Base-by-base conservation (phyloP, 2,329 filamentous ascomycete species). In the Venturiaceae sp. region DNA sequence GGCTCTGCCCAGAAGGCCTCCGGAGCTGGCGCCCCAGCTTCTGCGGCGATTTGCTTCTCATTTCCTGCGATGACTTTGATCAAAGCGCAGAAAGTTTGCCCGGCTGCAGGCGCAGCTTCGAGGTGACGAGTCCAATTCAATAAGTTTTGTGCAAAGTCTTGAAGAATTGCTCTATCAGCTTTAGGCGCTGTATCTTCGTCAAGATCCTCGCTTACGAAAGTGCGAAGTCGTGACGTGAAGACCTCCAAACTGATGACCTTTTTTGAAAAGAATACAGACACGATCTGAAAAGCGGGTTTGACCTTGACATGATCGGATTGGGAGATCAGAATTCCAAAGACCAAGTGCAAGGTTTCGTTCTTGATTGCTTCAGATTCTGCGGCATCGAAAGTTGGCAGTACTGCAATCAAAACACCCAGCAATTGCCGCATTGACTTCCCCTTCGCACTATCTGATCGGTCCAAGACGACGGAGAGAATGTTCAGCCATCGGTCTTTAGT, bases 231-330 rank as follows among this genome's bases (percentile, higher is more conserved):
- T 66, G 58, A 80, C 64, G 64, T 72, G 58, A 74, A 61, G 19
- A 67, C 58, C 5, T 64, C 46, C 19, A 74, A 62, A 1, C 66
- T 74, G 28, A 87, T 71, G 13, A 85, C 75, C 2, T 75, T 73
- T 67, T 87, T 90, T 53, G 77, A 73, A 3, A 90, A 67, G 59
- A 90, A 80, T 64, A 85, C 80, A 53, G 87, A 83, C 37, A 90
- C 72, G 16, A 81, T 81, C 65, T 85, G 84, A 61, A 90, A 80
- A 6, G 85, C 82, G 36, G 86, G 86, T 67, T 90, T 90, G 41
- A 84, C 83, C 55, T 85, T 76, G 9, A 84, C 80, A 62, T 82
- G 84, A 16, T 83, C 59, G 56, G 23, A 65, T 61, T 33, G 53
- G 8, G 54, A 26, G 13, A 39, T 23, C 16, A 50, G 32, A 3